These are phyloP conservation scores for Suillus plorans DNA, from an alignment of 768 basidiomycete genomes.

Conservation along the genomic window DNA sequence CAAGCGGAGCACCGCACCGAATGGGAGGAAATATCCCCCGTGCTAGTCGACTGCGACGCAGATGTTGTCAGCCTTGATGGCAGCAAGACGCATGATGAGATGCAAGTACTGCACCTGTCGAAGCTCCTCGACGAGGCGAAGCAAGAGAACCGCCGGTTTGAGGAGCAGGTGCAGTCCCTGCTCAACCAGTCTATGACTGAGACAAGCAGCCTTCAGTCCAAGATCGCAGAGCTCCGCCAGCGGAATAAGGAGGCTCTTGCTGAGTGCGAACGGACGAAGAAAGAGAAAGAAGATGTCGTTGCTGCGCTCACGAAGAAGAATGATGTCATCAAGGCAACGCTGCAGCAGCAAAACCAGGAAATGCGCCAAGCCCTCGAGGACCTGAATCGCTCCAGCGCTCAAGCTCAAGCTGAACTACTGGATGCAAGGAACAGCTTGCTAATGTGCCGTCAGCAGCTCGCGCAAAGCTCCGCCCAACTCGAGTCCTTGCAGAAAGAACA, in stretches of 20 bases:
- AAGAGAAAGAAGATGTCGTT: conserved; percentile 20
- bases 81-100: conserved; percentile 1
- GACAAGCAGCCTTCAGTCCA: conserved; percentile 6
- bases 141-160: conserved; percentile 5
- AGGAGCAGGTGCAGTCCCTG: conserved; percentile 5
- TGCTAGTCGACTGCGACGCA: conserved; percentile 6
- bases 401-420: conserved; percentile 22
- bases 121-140: conserved; percentile 1
- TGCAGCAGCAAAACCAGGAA: conserved; percentile 17
- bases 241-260: conserved; percentile 6
- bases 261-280: conserved; percentile 13
- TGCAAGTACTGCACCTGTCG: background rate
- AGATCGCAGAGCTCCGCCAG: background rate
- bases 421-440: conserved; percentile 21
- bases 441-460: conserved; percentile 16
- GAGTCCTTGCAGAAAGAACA: conserved; percentile 20
- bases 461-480: conserved; percentile 17
- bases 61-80: conserved; percentile 8
- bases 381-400: conserved; percentile 19
- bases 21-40: conserved; percentile 4
- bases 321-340: conserved; percentile 17
- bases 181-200: conserved; percentile 7
- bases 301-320: conserved; percentile 20
- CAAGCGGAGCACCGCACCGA: background rate
- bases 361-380: conserved; percentile 25